A percentile compares a stretch with the other conserved stretches of the same genome.
phyloP scores from a whole-genome alignment of 257 asterid genomes.

The Solanum bulbocastanum region DNA sequence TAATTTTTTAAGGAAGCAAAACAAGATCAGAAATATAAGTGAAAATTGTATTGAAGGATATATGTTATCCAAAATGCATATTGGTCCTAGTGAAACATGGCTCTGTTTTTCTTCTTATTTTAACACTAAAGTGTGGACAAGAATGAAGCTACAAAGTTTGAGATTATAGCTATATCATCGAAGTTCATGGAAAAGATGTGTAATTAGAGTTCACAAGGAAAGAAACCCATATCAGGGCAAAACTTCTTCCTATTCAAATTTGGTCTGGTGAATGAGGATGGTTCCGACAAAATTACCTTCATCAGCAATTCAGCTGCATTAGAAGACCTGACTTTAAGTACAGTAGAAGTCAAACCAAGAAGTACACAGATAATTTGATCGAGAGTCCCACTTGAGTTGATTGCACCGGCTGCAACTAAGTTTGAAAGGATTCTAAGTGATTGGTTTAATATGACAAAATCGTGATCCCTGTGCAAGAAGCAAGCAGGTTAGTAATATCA shows the following conservation, averaged over 20 bases:
- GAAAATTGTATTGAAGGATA: background rate
- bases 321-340: conserved; percentile 31
- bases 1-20: background rate
- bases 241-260: background rate
- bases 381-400: conserved; percentile 54
- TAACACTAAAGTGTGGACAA: background rate
- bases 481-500: background rate
- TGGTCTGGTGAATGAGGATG: background rate
- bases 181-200: background rate
- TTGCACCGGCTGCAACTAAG: conserved; percentile 70
- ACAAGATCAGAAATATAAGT: background rate
- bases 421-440: conserved; percentile 78
- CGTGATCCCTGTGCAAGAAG: conserved; percentile 52
- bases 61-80: background rate
- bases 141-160: background rate
- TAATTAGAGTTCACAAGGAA: background rate
- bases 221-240: background rate
- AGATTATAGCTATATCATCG: background rate
- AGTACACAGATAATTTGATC: conserved; percentile 64
- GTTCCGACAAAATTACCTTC: conserved; percentile 41
- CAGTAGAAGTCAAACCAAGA: conserved; percentile 50
- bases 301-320: conserved; percentile 71
- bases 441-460: conserved; percentile 51
- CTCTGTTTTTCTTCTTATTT: background rate
- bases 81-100: background rate